Conservation (phyloP, 805 yeast species). For the Metschnikowia cerradonensis region DNA sequence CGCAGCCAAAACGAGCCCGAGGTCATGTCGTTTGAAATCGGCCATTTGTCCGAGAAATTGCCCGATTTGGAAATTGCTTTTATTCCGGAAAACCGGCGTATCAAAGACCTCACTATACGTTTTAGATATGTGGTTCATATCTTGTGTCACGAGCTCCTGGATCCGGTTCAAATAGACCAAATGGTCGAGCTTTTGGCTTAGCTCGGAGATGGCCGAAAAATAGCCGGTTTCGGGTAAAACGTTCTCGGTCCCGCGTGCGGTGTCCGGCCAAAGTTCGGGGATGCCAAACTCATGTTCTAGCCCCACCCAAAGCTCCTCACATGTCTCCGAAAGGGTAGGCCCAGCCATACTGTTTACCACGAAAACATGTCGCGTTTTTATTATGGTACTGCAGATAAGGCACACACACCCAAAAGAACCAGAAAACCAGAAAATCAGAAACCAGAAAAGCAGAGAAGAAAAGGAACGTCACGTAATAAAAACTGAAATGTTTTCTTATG, state of each 20-base stretch:
- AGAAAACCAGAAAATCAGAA: no score
- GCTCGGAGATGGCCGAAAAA: conserved; percentile 19
- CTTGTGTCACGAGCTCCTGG: conserved; percentile 16
- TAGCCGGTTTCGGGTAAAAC: neutral
- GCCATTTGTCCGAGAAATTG: conserved; percentile 17
- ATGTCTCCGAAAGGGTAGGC: conserved; percentile 13
- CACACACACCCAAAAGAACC: no score
- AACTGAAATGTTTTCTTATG: no score
- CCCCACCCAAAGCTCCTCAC: conserved; percentile 22
- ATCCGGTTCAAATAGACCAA: conserved; percentile 28
- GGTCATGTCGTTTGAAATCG: conserved; percentile 22
- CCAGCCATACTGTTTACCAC: neutral
- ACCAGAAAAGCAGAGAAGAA: no score
- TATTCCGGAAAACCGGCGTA: conserved; percentile 5
- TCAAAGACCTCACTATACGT: conserved; percentile 15
- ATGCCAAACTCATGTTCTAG: conserved; percentile 34
- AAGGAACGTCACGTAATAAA: no score
- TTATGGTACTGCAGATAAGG: no score
- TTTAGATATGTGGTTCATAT: conserved; percentile 15
- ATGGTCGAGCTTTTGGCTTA: conserved; percentile 23
- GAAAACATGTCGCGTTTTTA: no score
- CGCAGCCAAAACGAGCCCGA: conserved; percentile 25
- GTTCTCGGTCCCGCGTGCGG: conserved; percentile 5
- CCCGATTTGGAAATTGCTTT: conserved; percentile 14
- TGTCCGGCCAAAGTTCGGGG: conserved; percentile 20